Evolutionary conservation across 352 stramenopile genomes (phyloP), one percentile per base, ranked within the genome.

Genomic region (Globisporangium lucens): DNA sequence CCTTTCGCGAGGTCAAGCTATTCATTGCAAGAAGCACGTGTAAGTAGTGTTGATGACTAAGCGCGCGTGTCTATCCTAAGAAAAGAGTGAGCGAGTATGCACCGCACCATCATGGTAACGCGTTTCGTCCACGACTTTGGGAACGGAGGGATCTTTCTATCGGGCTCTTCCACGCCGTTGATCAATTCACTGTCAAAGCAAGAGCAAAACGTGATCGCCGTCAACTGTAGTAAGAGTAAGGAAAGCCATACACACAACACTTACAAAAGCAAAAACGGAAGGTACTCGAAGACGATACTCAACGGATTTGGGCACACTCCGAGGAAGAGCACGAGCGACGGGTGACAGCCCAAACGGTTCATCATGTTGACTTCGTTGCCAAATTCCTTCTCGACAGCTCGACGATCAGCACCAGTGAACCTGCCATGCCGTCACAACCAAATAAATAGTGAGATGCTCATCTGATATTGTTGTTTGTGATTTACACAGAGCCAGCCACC

Each of bases 201-300:
- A 60, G 13, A 33, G 13, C 4, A 15, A n/a, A 20, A 20, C 9
- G 20, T 47, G 41, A 47, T n/a, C 13, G 2, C 5, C 41, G 2
- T n/a, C 41, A n/a, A 9, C 22, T 8, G 13, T 24, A 33, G 7
- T 27, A 29, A 20, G 5, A 20, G 7, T 9, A 7, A 47, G 15
- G 47, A 53, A 53, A 53, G 20, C 47, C 17, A 53, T 2, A 27
- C 47, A 38, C 12, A 36, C 20, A 12, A 56, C 20, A 73, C 77
- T 30, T 77, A 93, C 84, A 92, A 94, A 13, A 93, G 76, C 6
- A 83, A 91, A 63, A 92, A 91, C 2, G 82, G 80, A 6, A 93
- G 76, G 64, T 89, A 92, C 66, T 94, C 86, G 27, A 94, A 82
- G 17, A 92, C 71, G 41, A 94, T 83, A 22, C 79, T 79, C 17